Percentiles rank a stretch among this genome's conserved stretches.
These are phyloP conservation scores for Penicillium crystallinum DNA, from an alignment of 495 filamentous ascomycete species.

Conservation along the genomic window DNA sequence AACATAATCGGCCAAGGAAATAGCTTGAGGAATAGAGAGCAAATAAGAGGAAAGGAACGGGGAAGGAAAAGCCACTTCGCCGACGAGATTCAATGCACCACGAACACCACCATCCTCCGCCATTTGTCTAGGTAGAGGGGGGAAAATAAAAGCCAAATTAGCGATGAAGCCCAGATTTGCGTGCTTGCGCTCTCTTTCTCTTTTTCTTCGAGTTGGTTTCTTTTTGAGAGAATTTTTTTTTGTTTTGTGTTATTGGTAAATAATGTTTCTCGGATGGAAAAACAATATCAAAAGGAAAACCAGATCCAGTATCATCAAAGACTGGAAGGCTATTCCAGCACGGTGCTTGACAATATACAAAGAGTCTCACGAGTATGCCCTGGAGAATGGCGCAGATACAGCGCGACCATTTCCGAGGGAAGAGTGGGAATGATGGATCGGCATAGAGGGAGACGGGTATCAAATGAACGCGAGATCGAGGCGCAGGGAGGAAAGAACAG, in stretches of 20 bases:
- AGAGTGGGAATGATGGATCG: constrained; percentile 22
- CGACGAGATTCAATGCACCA: constrained; percentile 37
- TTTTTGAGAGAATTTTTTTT: constrained; percentile 16
- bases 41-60: constrained; percentile 20
- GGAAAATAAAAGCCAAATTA: constrained; percentile 30
- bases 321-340: constrained; percentile 1
- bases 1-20: constrained; percentile 12
- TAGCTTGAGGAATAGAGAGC: constrained; percentile 18
- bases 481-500: constrained; percentile 22
- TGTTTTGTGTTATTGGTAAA: constrained; percentile 2
- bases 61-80: constrained; percentile 25
- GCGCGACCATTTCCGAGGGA: constrained; percentile 5
- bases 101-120: constrained; percentile 44
- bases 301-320: constrained; percentile 13
- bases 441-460: constrained; percentile 38
- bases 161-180: constrained; percentile 32
- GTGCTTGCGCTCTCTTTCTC: constrained; percentile 33
- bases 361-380: constrained; percentile 13
- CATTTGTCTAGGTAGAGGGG: constrained; percentile 35
- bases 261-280: constrained; percentile 3
- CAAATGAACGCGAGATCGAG: constrained; percentile 37
- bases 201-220: constrained; percentile 17
- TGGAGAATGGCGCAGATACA: constrained; percentile 3
- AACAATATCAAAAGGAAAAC: constrained; percentile 6
- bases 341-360: constrained; percentile 25